Evolutionary conservation across 768 basidiomycete species (phyloP).

Genomic region (Albatrellus ellisii): DNA sequence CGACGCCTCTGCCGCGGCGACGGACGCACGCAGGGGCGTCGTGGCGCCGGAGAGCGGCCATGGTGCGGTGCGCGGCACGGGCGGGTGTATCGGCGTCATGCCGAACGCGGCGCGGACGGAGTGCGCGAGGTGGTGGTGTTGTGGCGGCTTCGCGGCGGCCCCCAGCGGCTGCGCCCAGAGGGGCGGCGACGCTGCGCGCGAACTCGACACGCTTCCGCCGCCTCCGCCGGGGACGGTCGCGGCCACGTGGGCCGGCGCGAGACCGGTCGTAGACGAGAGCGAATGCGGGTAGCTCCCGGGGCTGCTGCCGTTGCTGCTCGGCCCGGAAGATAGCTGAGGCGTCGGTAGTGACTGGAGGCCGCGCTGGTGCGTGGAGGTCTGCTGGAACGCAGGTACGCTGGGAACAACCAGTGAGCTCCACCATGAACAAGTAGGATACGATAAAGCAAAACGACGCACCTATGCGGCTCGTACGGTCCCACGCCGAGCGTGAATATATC

Average conservation of each 20-base stretch:
- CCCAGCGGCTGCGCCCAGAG: constrained; percentile 12
- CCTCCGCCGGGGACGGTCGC: too few species aligned
- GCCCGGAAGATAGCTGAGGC: constrained; percentile 51
- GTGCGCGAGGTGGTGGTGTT: constrained; percentile 62
- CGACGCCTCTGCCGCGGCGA: constrained; percentile 14
- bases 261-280: constrained; percentile 11
- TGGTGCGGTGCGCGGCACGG: constrained; percentile 21
- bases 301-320: constrained; percentile 51
- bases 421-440: constrained; percentile 14
- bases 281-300: constrained; percentile 39
- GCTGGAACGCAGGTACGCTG: constrained; percentile 20
- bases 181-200: constrained; percentile 47
- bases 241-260: constrained; percentile 20
- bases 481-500: constrained; percentile 20
- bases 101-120: constrained; percentile 82
- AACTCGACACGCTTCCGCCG: constrained; percentile 42
- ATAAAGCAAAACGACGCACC: constrained; percentile 13
- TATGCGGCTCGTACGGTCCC: constrained; percentile 8
- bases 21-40: constrained; percentile 9
- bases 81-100: constrained; percentile 69
- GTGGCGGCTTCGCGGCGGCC: constrained; percentile 15
- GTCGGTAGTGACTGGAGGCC: constrained; percentile 30
- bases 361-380: constrained; percentile 19
- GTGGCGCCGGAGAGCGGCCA: constrained; percentile 9
- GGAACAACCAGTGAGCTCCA: neutral